A percentile compares a stretch with the other conserved stretches of the same genome.
phyloP scores from a whole-genome alignment of 352 stramenopile genomes.

The Phytophthora rubi region DNA sequence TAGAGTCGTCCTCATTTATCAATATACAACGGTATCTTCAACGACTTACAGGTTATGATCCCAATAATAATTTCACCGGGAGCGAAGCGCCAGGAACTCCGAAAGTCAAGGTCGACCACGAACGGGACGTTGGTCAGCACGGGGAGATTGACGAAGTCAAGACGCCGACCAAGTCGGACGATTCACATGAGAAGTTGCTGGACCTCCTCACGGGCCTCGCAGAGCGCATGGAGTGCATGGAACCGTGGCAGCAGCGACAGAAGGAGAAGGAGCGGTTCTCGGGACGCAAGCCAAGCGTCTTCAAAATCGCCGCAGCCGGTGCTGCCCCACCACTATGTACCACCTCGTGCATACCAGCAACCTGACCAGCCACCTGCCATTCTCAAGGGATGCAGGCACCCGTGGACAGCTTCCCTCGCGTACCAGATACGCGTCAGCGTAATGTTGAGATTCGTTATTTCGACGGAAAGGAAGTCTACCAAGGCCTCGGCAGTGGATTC shows the following conservation, averaged over 20 bases:
- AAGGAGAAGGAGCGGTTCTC: neutral
- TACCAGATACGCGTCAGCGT: slow-evolving; percentile 15
- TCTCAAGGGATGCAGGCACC: neutral
- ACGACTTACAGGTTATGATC: slow-evolving; percentile 5
- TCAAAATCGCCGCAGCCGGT: neutral
- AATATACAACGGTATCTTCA: no score
- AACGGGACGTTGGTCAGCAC: neutral
- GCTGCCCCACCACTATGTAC: slow-evolving; percentile 11
- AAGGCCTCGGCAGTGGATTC: neutral
- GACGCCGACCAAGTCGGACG: neutral
- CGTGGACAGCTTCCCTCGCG: neutral
- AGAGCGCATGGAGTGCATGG: slow-evolving; percentile 4
- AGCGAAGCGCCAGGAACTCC: neutral
- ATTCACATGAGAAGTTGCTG: slow-evolving; percentile 11
- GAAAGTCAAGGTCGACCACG: slow-evolving; percentile 5
- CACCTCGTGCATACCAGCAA: neutral
- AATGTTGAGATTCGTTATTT: slow-evolving; percentile 16
- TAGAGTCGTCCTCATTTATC: no score
- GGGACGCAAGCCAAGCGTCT: neutral
- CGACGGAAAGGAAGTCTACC: slow-evolving; percentile 27
- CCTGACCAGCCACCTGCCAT: slow-evolving; percentile 1
- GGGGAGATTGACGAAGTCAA: slow-evolving; percentile 5
- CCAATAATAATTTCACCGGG: neutral
- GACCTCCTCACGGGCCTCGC: neutral
- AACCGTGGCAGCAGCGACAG: neutral